These are phyloP conservation scores for Daldinia childiae DNA, from an alignment of 495 filamentous ascomycete species.

Conservation along the genomic window DNA sequence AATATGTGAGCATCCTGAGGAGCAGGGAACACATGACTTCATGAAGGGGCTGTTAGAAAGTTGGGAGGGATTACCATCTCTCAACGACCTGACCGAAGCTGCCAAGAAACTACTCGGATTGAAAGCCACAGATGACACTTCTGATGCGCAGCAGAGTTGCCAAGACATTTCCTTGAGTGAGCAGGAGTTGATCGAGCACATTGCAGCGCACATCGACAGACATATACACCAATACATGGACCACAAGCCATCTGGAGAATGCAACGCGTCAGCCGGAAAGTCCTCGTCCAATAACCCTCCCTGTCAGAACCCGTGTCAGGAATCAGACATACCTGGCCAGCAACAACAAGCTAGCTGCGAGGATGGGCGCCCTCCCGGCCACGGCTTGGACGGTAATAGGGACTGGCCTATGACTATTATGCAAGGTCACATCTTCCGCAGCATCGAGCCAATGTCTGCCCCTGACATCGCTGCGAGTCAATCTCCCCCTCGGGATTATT, in stretches of 20 bases:
- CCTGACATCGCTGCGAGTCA: slow-evolving; percentile 12
- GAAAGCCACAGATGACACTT: slow-evolving; percentile 1
- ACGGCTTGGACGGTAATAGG: slow-evolving; percentile 44
- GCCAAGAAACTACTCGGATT: slow-evolving; percentile 25
- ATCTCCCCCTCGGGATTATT: slow-evolving; percentile 22
- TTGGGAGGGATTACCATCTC: slow-evolving; percentile 25
- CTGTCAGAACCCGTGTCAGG: not conserved
- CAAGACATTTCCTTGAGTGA: slow-evolving; percentile 4
- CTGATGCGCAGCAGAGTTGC: not conserved
- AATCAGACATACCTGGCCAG: not conserved
- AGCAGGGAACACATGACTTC: slow-evolving; percentile 19
- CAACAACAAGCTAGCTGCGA: slow-evolving; percentile 5
- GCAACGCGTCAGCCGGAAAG: slow-evolving; percentile 1
- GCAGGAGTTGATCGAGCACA: slow-evolving; percentile 31
- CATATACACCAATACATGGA: slow-evolving; percentile 30
- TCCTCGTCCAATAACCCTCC: not conserved
- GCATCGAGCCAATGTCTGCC: slow-evolving; percentile 1
- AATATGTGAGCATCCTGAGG: slow-evolving; percentile 30
- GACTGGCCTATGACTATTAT: slow-evolving; percentile 38
- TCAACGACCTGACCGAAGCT: slow-evolving; percentile 19
- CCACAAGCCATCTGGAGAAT: not conserved
- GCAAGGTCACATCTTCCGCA: slow-evolving; percentile 20
- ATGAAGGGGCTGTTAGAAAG: slow-evolving; percentile 14
- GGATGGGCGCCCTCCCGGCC: slow-evolving; percentile 19
- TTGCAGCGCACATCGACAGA: slow-evolving; percentile 26